These are phyloP conservation scores for Plantago coronopus DNA, from an alignment of 305 asterid genomes.

Conservation along the genomic window DNA sequence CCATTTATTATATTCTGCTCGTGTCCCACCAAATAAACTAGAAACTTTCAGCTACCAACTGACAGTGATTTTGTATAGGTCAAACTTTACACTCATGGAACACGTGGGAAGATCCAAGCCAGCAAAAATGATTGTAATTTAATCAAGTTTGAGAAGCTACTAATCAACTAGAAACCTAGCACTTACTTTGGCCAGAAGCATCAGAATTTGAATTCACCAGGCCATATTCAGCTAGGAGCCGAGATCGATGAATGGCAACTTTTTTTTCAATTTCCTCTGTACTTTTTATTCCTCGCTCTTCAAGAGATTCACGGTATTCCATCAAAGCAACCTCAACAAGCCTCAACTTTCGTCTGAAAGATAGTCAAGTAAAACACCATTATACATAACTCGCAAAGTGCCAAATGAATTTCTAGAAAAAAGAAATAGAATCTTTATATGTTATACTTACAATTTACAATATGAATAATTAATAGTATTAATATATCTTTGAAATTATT, in stretches of 20 bases:
- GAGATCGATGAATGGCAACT: conserved; percentile 60
- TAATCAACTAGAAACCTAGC: too few species aligned
- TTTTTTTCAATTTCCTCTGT: conserved; percentile 74
- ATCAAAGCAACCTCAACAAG: conserved; percentile 79
- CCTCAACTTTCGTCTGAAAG: conserved; percentile 76
- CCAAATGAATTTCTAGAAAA: background rate
- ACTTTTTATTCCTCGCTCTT: conserved; percentile 61
- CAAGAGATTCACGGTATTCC: conserved; percentile 91
- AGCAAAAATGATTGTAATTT: too few species aligned
- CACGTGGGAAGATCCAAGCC: too few species aligned
- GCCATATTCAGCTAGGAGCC: conserved; percentile 68
- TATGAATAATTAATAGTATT: background rate
- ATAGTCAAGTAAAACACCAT: conserved; percentile 24
- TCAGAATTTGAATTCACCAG: conserved; percentile 51
- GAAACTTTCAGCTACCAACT: too few species aligned
- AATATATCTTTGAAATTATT: background rate
- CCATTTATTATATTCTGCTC: too few species aligned
- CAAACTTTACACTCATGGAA: too few species aligned
- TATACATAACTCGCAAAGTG: conserved; percentile 15
- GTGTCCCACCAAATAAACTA: too few species aligned
- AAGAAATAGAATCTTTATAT: background rate
- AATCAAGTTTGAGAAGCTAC: too few species aligned
- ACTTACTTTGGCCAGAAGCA: conserved; percentile 65
- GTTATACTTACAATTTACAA: background rate
- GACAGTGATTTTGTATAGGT: too few species aligned